These are phyloP conservation scores for Phytophthora vignae DNA, from an alignment of 352 stramenopile genomes.

Conservation along the genomic window DNA sequence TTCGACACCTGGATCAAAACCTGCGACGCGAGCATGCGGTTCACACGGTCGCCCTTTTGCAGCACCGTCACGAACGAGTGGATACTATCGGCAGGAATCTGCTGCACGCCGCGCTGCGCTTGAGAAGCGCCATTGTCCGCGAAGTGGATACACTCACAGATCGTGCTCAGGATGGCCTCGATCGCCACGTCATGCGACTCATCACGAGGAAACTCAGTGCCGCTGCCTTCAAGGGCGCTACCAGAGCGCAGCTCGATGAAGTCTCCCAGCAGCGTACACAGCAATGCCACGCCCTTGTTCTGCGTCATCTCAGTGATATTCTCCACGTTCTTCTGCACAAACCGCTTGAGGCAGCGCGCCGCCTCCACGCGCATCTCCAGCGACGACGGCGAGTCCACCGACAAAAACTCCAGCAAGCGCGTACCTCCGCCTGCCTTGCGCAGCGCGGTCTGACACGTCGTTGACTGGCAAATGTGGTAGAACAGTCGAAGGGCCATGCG, in stretches of 20 bases:
- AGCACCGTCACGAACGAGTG: slow-evolving; percentile 71
- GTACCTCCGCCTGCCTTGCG: slow-evolving; percentile 61
- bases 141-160: slow-evolving; percentile 80
- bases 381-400: slow-evolving; percentile 52
- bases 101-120: slow-evolving; percentile 47
- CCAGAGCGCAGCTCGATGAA: slow-evolving; percentile 58
- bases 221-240: slow-evolving; percentile 34
- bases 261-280: slow-evolving; percentile 64
- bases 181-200: slow-evolving; percentile 74
- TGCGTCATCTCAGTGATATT: slow-evolving; percentile 76
- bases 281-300: slow-evolving; percentile 57
- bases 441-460: slow-evolving; percentile 70
- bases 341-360: slow-evolving; percentile 75
- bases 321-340: slow-evolving; percentile 73
- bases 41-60: slow-evolving; percentile 64
- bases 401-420: slow-evolving; percentile 67
- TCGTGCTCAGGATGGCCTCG: slow-evolving; percentile 77
- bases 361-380: slow-evolving; percentile 74
- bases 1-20: slow-evolving; percentile 72
- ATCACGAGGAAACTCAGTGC: slow-evolving; percentile 37
- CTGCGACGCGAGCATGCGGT: slow-evolving; percentile 77
- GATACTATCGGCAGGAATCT: slow-evolving; percentile 65
- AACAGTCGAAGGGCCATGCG: slow-evolving; percentile 76
- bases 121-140: slow-evolving; percentile 46
- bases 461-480: slow-evolving; percentile 79